phyloP scores from a whole-genome alignment of 768 basidiomycete species.

The Mycena belliarum region DNA sequence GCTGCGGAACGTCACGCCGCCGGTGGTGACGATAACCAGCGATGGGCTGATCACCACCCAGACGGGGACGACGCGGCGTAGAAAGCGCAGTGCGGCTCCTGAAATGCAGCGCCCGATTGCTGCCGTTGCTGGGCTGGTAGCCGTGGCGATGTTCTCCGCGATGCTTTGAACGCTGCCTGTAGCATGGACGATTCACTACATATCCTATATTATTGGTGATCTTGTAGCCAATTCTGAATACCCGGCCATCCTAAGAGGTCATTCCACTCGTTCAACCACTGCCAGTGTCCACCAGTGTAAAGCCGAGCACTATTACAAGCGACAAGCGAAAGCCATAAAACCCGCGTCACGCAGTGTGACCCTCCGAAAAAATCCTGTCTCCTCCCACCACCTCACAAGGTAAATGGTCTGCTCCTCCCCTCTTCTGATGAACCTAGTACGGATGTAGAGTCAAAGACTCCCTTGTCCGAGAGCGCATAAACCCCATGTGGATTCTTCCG shows the following conservation, averaged over 20 bases:
- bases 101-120: conserved; percentile 13
- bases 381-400: background rate
- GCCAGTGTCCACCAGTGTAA: no score
- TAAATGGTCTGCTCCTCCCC: conserved; percentile 1
- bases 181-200: conserved; percentile 1
- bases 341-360: no score
- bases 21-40: conserved; percentile 23
- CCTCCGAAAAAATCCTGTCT: no score
- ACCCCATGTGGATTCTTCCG: conserved; percentile 59
- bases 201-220: conserved; percentile 9
- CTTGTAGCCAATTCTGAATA: conserved; percentile 11
- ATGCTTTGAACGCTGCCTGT: conserved; percentile 8
- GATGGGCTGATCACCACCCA: conserved; percentile 27
- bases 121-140: conserved; percentile 10
- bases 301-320: no score
- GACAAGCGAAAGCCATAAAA: no score
- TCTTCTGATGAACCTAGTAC: conserved; percentile 30
- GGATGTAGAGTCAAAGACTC: conserved; percentile 34
- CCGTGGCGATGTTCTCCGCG: conserved; percentile 10
- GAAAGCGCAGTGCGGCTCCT: conserved; percentile 17
- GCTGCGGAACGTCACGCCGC: conserved; percentile 55
- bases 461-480: conserved; percentile 38
- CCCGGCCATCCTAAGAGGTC: conserved; percentile 5
- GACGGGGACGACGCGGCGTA: conserved; percentile 9
- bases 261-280: conserved; percentile 4